Base-by-base conservation (phyloP, 192 early-diverging fungal genomes). In the Umbelopsis isabellina region DNA sequence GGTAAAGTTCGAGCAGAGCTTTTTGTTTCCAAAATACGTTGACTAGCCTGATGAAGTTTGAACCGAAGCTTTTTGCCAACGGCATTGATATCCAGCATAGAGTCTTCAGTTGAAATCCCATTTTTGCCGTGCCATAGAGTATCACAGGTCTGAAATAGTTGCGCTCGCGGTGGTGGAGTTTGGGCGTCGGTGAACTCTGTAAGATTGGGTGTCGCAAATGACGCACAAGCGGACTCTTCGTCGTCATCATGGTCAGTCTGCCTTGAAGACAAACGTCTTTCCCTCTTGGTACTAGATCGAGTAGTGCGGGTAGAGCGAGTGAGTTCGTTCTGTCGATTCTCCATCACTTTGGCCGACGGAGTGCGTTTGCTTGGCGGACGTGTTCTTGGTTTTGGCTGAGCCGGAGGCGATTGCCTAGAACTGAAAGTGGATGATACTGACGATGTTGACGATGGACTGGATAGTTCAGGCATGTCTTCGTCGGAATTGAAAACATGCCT, bases 141-240 rank as follows among this genome's bases (percentile, higher is more conserved):
- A 30, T 61, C 55, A 61, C 55, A 61, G 3, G 55, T 61, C 55
- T 61, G 55, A 61, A 61, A 61, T 30, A 61, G 27, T 61, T 61
- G 55, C 37, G 55, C 55, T 35, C 30, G 27, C 16, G 55, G 55
- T 25, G 55, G 55, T 61, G 55, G 55, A 30, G 27, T 35, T 61
- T 61, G 55, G 55, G 55, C 55, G 55, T 25, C 33, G 12, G 55
- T 61, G 33, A 61, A 61, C 55, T 61, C 55, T 30, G 55, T 61
- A 13, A 61, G 55, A 30, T 61, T 61, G 21, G 55, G 55, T 61
- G 55, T 61, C 55, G 55, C 55, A 61, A 61, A 61, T 16, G 55
- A 61, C 30, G 55, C 27, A 61, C 55, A 61, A 35, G 55, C 33
- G 55, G 55, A 61, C 27, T 49, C 48, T 16, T 30, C 25, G 25